phyloP scores from a whole-genome alignment of 2,329 filamentous ascomycete genomes.

The Triangularia setosa region DNA sequence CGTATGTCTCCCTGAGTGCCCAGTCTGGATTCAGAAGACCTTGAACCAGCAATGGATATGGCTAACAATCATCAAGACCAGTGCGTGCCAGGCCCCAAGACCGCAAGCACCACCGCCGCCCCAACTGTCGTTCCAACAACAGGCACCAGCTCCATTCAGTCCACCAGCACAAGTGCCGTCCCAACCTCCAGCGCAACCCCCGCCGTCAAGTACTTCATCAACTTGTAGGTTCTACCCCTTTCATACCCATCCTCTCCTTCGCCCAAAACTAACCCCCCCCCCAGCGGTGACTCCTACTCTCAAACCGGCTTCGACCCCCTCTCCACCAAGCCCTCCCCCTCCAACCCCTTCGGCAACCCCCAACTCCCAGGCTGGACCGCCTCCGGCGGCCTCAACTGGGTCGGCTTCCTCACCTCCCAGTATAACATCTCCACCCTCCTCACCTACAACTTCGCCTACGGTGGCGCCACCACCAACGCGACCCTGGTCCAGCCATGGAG shows the following conservation, averaged over 20 bases:
- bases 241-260: not conserved
- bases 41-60: not conserved
- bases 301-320: conserved; percentile 53
- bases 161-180: conserved; percentile 9
- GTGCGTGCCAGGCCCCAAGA: conserved; percentile 16
- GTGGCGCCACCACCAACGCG: conserved; percentile 48
- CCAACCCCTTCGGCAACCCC: conserved; percentile 60
- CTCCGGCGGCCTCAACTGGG: conserved; percentile 46
- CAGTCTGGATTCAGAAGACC: too few species aligned
- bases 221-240: conserved; percentile 32
- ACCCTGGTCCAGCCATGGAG: conserved; percentile 45
- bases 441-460: conserved; percentile 48
- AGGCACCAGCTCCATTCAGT: conserved; percentile 10
- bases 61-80: conserved; percentile 16
- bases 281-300: conserved; percentile 57
- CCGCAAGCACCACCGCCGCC: not conserved
- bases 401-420: conserved; percentile 41
- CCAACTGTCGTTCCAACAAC: not conserved
- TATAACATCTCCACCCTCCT: conserved; percentile 41
- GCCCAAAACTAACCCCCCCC: not conserved
- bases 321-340: conserved; percentile 45
- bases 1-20: conserved; percentile 7
- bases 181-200: conserved; percentile 7
- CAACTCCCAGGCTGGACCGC: conserved; percentile 46
- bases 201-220: conserved; percentile 36